These are phyloP conservation scores for Fusarium sp. DNA, from an alignment of 2,329 filamentous ascomycete genomes.

Conservation along the genomic window DNA sequence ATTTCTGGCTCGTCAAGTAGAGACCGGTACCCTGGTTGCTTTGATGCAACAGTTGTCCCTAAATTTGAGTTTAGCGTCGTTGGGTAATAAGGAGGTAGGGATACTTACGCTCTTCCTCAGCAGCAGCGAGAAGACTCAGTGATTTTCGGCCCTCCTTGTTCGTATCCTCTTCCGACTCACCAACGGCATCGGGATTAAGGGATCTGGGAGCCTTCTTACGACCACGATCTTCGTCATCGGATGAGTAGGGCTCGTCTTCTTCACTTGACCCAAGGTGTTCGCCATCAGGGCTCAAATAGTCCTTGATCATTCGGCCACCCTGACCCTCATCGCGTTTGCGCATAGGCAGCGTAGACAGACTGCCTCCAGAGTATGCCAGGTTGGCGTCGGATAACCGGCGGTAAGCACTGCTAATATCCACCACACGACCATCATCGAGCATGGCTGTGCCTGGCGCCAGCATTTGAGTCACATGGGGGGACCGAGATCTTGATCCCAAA, in stretches of 20 bases:
- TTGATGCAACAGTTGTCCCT: slow-evolving; percentile 68
- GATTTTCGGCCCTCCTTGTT: slow-evolving; percentile 59
- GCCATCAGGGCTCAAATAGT: slow-evolving; percentile 74
- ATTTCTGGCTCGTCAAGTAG: slow-evolving; percentile 76
- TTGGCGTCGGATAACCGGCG: slow-evolving; percentile 79
- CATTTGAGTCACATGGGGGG: slow-evolving; percentile 44
- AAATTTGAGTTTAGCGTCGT: slow-evolving; percentile 14
- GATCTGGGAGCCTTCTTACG: slow-evolving; percentile 67
- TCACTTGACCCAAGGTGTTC: slow-evolving; percentile 78
- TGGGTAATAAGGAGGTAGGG: background rate
- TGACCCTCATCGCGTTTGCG: slow-evolving; percentile 63
- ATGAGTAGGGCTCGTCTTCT: slow-evolving; percentile 73
- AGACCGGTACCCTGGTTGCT: slow-evolving; percentile 67
- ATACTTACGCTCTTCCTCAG: slow-evolving; percentile 80
- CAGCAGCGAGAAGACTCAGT: slow-evolving; percentile 77
- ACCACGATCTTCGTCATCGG: slow-evolving; percentile 77
- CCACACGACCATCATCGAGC: slow-evolving; percentile 70
- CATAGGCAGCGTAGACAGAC: slow-evolving; percentile 71
- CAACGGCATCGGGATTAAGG: slow-evolving; percentile 58
- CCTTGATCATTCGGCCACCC: slow-evolving; percentile 74
- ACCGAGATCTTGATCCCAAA: slow-evolving; percentile 58
- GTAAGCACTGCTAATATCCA: slow-evolving; percentile 79
- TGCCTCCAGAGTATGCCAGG: slow-evolving; percentile 73
- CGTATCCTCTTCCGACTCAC: slow-evolving; percentile 54
- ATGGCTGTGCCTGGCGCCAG: slow-evolving; percentile 58